Base-by-base conservation (phyloP, 805 yeast genomes). In the Cyberlindnera subsufficiens region DNA sequence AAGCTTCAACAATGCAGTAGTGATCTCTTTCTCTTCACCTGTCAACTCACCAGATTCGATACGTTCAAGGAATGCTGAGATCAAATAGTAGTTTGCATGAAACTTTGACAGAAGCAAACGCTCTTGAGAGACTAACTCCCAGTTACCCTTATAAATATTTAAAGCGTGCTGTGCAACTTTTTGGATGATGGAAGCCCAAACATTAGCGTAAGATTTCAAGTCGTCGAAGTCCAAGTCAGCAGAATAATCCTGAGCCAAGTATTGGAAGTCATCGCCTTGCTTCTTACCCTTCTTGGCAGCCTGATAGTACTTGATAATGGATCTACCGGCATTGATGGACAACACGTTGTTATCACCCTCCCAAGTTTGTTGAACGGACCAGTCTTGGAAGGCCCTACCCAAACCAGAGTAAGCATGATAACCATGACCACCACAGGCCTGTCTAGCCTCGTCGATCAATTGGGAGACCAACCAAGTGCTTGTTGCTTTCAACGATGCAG, bases 361-460 rank as follows among this genome's bases (percentile, higher is more conserved):
- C 97, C 97, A 90, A 16, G 97, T 90, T 66, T 96, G 89, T 68
- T 90, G 96, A 33, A 90, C 96, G n/a, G 86, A 96, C 87, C 95
- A 91, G 63, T 90, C 97, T 49, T 76, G 75, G 69, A 79, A 87
- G 11, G 89, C 89, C 60, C 83, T 86, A 33, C 95, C 96, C 60
- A 90, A 86, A 2, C 90, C 96, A 51, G 87, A 79, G 65, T 90
- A 90, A n/a, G 89, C 79, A 19, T 95, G 87, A 67, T 90, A 90
- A 33, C 97, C 97, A 65, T 86, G 96, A 29, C 97, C 97, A 63
- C 97, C 96, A 65, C 96, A 89, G 2, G 95, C 76, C 66, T 90
- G 97, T 67, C 97, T 78, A 51, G 89, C 77, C 67, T 89, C 90
- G 61, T 88, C 95, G 58, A 90, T 89, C 53, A 85, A 71, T 46